These are phyloP conservation scores for Trichocladium antarcticum DNA, from an alignment of 495 filamentous ascomycete species.

Conservation along the genomic window DNA sequence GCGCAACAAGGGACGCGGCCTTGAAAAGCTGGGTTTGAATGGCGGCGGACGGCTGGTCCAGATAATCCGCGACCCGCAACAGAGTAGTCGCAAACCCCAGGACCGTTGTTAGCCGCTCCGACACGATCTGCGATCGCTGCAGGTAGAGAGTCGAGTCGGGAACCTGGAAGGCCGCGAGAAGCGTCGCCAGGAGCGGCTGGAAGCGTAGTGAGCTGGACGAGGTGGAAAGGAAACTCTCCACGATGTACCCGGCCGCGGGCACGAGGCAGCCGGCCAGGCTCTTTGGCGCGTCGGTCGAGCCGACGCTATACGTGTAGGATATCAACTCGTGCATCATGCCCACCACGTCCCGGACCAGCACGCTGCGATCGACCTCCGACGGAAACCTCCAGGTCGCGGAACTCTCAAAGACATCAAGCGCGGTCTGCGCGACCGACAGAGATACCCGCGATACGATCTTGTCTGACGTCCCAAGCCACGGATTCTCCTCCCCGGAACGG, in stretches of 20 bases:
- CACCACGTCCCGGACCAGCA: slow-evolving; percentile 45
- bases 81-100: slow-evolving; percentile 57
- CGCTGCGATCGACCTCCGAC: slow-evolving; percentile 50
- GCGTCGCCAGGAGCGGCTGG: slow-evolving; percentile 62
- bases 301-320: slow-evolving; percentile 59
- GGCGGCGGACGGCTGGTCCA: slow-evolving; percentile 47
- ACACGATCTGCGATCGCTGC: slow-evolving; percentile 44
- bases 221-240: slow-evolving; percentile 62
- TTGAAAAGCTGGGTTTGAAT: slow-evolving; percentile 75
- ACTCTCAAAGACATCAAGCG: slow-evolving; percentile 73
- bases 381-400: slow-evolving; percentile 73
- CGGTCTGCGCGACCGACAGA: slow-evolving; percentile 55
- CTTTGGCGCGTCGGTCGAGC: slow-evolving; percentile 46
- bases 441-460: slow-evolving; percentile 63
- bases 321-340: slow-evolving; percentile 60
- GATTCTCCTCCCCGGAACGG: slow-evolving; percentile 44
- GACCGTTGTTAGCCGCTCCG: slow-evolving; percentile 50
- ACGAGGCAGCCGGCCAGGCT: slow-evolving; percentile 50
- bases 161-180: slow-evolving; percentile 54
- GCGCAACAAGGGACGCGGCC: slow-evolving; percentile 58
- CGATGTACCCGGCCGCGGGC: slow-evolving; percentile 58
- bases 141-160: slow-evolving; percentile 54
- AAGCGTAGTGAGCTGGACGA: slow-evolving; percentile 59
- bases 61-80: slow-evolving; percentile 54
- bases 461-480: slow-evolving; percentile 62